A percentile compares a stretch with the other conserved stretches of the same genome.
phyloP scores from a whole-genome alignment of 108 stramenopile genomes.

The Thalassiosira profunda region DNA sequence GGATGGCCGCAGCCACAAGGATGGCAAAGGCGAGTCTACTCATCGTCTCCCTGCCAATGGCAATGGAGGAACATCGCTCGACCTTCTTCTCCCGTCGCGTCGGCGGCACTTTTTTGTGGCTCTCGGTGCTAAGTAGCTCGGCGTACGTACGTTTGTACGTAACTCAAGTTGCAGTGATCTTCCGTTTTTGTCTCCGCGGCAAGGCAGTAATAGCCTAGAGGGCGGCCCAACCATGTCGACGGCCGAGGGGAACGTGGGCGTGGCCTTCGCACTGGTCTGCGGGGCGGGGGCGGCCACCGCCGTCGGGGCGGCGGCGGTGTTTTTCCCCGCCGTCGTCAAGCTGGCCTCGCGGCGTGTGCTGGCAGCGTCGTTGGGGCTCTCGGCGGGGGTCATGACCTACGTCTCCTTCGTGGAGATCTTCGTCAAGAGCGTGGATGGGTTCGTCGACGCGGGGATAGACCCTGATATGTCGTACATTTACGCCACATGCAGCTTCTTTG shows the following conservation, averaged over 20 bases:
- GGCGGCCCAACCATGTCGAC: neutral
- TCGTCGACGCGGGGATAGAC: slow-evolving; percentile 25
- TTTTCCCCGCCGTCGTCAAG: slow-evolving; percentile 60
- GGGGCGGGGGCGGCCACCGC: slow-evolving; percentile 63
- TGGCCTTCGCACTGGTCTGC: slow-evolving; percentile 53
- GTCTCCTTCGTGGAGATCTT: slow-evolving; percentile 87
- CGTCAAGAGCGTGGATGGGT: slow-evolving; percentile 52
- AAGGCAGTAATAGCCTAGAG: too few relatives aligned
- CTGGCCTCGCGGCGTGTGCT: slow-evolving; percentile 55
- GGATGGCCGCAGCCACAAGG: slow-evolving; percentile 4
- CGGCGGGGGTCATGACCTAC: slow-evolving; percentile 88
- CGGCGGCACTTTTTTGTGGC: neutral
- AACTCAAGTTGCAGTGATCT: too few relatives aligned
- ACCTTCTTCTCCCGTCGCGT: too few relatives aligned
- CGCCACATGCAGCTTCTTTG: slow-evolving; percentile 73
- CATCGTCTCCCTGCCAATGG: neutral
- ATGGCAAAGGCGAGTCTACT: neutral
- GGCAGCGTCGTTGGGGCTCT: slow-evolving; percentile 68
- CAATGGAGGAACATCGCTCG: neutral
- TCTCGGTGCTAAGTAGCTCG: too few relatives aligned
- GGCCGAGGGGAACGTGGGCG: slow-evolving; percentile 30
- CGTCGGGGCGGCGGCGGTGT: slow-evolving; percentile 71
- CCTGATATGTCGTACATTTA: slow-evolving; percentile 50
- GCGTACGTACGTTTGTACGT: too few relatives aligned
- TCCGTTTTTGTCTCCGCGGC: too few relatives aligned